These are phyloP conservation scores for Halophytophthora polymorphica DNA, from an alignment of 352 stramenopile species.

Conservation along the genomic window DNA sequence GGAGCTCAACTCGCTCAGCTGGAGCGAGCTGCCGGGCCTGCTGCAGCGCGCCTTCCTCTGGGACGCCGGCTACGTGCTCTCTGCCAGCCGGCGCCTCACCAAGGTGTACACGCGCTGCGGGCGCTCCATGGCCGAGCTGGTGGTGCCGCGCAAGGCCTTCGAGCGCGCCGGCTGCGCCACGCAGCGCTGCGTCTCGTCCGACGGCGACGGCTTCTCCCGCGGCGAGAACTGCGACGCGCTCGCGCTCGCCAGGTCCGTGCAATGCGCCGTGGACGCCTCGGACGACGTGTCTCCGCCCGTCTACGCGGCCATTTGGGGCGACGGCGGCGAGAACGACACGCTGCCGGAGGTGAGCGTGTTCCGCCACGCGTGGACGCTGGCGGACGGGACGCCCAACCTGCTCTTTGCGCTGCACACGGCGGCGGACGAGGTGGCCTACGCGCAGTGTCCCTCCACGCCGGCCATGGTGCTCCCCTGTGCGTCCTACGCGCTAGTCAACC, in stretches of 20 bases:
- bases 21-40: slow-evolving; percentile 46
- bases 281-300: slow-evolving; percentile 24
- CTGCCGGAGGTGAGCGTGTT: slow-evolving; percentile 48
- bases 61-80: slow-evolving; percentile 62
- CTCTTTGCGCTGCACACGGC: slow-evolving; percentile 61
- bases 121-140: slow-evolving; percentile 66
- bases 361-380: slow-evolving; percentile 44
- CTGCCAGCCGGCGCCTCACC: slow-evolving; percentile 24
- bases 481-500: slow-evolving; percentile 35
- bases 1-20: slow-evolving; percentile 32
- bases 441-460: slow-evolving; percentile 43
- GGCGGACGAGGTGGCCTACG: slow-evolving; percentile 36
- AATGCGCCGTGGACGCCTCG: slow-evolving; percentile 51
- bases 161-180: slow-evolving; percentile 43
- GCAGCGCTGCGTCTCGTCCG: slow-evolving; percentile 14
- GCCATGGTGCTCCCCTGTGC: slow-evolving; percentile 63
- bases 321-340: slow-evolving; percentile 46
- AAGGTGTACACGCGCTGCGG: slow-evolving; percentile 62
- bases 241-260: slow-evolving; percentile 36
- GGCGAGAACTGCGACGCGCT: slow-evolving; percentile 40
- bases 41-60: slow-evolving; percentile 67
- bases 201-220: slow-evolving; percentile 35
- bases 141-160: slow-evolving; percentile 54
- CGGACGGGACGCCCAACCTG: slow-evolving; percentile 27
- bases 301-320: slow-evolving; percentile 54